phyloP scores from a whole-genome alignment of 1,139 yeast genomes.

The Kodamaea suecica region DNA sequence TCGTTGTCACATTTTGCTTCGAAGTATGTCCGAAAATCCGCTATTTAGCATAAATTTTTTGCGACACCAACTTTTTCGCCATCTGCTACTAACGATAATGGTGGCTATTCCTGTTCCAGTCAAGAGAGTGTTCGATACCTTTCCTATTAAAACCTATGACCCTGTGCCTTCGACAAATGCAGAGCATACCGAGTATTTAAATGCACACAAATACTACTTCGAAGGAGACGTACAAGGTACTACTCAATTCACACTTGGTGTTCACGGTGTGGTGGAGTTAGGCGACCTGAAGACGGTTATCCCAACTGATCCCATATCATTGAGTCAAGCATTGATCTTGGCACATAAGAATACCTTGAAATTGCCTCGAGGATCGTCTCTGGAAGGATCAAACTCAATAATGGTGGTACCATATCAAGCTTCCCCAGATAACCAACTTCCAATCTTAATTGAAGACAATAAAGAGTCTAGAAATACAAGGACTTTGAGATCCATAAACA shows the following conservation, averaged over 20 bases:
- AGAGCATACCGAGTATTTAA: constrained; percentile 13
- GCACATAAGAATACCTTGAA: constrained; percentile 32
- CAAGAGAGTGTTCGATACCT: constrained; percentile 44
- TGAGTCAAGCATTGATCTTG: constrained; percentile 32
- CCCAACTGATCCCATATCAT: constrained; percentile 47
- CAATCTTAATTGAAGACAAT: constrained; percentile 43
- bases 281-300: constrained; percentile 19
- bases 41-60: no score
- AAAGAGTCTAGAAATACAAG: constrained; percentile 24
- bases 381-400: constrained; percentile 19
- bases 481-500: constrained; percentile 19
- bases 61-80: neutral
- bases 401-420: constrained; percentile 37
- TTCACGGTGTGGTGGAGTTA: constrained; percentile 29
- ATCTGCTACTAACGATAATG: constrained; percentile 6
- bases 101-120: constrained; percentile 40
- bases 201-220: constrained; percentile 13
- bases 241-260: constrained; percentile 36
- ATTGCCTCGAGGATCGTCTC: constrained; percentile 15
- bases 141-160: constrained; percentile 44
- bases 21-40: no score
- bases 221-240: constrained; percentile 6
- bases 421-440: constrained; percentile 41
- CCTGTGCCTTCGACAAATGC: constrained; percentile 23
- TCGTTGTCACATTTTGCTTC: no score